Base-by-base conservation (phyloP, 768 basidiomycete genomes). In the Leccinum rimulosum region DNA sequence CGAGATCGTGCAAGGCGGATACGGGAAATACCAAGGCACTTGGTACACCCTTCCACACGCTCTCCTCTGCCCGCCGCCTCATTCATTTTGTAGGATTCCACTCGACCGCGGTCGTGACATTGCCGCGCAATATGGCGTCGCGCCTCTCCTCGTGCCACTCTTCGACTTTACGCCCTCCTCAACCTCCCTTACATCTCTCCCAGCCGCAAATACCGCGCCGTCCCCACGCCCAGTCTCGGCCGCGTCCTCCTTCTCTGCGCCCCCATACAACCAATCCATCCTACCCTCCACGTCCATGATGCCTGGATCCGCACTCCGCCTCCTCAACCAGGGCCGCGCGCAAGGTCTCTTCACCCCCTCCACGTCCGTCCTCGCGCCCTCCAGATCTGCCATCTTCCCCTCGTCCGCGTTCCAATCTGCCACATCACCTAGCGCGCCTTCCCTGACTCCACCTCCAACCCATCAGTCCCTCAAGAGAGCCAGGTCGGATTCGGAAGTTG, bases 1-100 rank as follows among this genome's bases (percentile, higher is more conserved):
- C 74, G 96, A 99, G 75, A 98, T 98, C 73, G 93, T 99, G 6
- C 97, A 98, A 74, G 97, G 97, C 40, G 97, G 97, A 31, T 98
- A 98, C 71, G 97, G 97, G 27, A 96, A 98, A 78, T 99, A 98
- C 73, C 97, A 99, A 74, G 97, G 97, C 64, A 98, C 96, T 57
- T 99, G 97, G 96, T 96, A 69, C 70, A 86, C 68, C 68, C 56
- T 55, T 59, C 19, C 56, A 56, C 60, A 50, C 56, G 22, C 28
- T 59, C 38, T 50, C 55, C 52, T 30, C 12, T 52, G 12, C 47
- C 8, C 35, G n/a, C 52, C 14, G 43, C 54, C 61, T 67, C 52
- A 72, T 55, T 1, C 56, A 0, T 53, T 17, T 56, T 1, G 27
- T 63, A 98, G 95, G 96, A 96, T 99, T 66, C 97, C 97, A 1